A percentile compares a stretch with the other conserved stretches of the same genome.
Conservation (phyloP, 306 rosid species). For the Vachellia collinsii region DNA sequence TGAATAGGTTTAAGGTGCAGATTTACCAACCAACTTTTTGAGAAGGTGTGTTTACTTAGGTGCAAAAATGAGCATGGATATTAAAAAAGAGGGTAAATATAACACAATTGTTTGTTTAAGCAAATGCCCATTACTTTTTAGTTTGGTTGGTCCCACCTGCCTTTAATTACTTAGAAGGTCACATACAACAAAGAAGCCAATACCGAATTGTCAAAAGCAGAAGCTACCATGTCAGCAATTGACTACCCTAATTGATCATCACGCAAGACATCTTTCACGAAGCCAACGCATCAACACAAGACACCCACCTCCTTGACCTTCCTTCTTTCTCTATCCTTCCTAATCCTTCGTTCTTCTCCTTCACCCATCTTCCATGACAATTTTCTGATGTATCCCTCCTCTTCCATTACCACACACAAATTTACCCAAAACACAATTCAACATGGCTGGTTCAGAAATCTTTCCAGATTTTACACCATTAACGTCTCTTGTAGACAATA, state of each 20-base stretch:
- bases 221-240: neutral
- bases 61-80: too few relatives aligned
- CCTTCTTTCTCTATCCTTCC: neutral
- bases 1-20: too few relatives aligned
- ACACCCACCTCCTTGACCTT: neutral
- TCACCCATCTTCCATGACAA: slow-evolving; percentile 26
- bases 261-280: neutral
- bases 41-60: too few relatives aligned
- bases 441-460: slow-evolving; percentile 68
- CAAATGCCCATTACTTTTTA: too few relatives aligned
- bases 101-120: too few relatives aligned
- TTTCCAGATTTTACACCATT: slow-evolving; percentile 44
- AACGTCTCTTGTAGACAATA: slow-evolving; percentile 37
- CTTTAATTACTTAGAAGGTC: neutral
- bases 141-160: too few relatives aligned
- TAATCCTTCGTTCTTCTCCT: neutral
- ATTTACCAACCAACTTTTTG: too few relatives aligned
- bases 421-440: neutral
- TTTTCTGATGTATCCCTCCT: slow-evolving; percentile 29
- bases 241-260: neutral
- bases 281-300: slow-evolving; percentile 1
- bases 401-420: neutral
- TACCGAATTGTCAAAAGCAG: neutral
- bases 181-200: neutral
- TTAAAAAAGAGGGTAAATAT: too few relatives aligned